Conservation (phyloP, 495 filamentous ascomycete genomes). For the Daldinia caldariorum region DNA sequence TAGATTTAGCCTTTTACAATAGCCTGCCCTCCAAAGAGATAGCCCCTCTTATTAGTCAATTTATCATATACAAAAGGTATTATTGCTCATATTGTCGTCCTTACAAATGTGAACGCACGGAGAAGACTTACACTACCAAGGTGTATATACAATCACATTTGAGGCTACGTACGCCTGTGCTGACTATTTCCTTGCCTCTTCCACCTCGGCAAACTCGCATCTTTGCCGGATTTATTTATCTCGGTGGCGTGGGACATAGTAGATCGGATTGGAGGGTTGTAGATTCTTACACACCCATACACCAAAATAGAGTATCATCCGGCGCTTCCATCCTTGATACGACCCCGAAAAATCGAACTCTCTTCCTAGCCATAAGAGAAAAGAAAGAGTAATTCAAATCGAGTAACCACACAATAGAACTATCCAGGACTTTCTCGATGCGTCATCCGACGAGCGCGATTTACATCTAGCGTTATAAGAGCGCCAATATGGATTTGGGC, state of each 20-base stretch:
- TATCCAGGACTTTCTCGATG: conserved; percentile 13
- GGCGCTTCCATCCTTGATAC: conserved; percentile 43
- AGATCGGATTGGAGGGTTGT: conserved; percentile 32
- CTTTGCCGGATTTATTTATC: conserved; percentile 13
- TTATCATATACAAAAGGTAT: background rate
- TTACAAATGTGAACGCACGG: background rate
- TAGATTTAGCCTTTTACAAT: conserved; percentile 21
- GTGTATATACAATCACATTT: background rate
- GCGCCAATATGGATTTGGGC: conserved; percentile 23
- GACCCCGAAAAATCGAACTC: conserved; percentile 3
- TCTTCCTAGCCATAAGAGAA: conserved; percentile 20
- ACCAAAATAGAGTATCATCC: conserved; percentile 35
- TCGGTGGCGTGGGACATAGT: conserved; percentile 28
- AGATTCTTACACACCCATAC: conserved; percentile 40
- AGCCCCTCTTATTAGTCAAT: background rate
- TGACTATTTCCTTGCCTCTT: conserved; percentile 8
- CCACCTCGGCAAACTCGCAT: conserved; percentile 23
- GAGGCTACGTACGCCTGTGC: background rate
- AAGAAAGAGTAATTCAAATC: background rate
- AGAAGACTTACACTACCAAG: background rate
- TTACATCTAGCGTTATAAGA: conserved; percentile 16
- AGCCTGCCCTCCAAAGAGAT: background rate
- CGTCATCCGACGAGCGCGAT: conserved; percentile 24
- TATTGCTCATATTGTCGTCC: background rate
- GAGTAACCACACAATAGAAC: conserved; percentile 8